Percentiles rank a stretch among this genome's conserved stretches.
Evolutionary conservation across 345 rosid species (phyloP).

Genomic region (Syzygium oleosum): DNA sequence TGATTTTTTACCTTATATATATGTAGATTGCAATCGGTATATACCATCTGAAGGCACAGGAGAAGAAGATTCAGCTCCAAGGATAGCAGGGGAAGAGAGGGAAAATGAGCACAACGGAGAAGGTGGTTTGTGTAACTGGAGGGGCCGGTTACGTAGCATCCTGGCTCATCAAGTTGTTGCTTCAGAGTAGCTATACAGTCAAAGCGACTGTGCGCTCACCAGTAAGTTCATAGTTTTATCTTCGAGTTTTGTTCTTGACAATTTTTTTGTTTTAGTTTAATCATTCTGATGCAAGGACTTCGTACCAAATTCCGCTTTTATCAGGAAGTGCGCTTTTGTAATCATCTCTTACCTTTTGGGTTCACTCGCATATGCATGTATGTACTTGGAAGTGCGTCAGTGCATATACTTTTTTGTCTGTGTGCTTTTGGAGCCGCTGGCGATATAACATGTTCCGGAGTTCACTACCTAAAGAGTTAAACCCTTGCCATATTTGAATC

Average conservation of each 20-base stretch:
- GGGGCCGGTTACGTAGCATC: constrained; percentile 39
- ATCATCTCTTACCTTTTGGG: not conserved
- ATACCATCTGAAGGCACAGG: not conserved
- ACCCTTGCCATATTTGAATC: not conserved
- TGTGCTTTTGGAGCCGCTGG: not conserved
- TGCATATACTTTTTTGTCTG: not conserved
- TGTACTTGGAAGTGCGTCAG: not conserved
- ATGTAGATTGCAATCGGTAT: not conserved
- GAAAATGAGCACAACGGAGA: constrained; percentile 5
- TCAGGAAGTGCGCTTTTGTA: not conserved
- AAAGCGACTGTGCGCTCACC: constrained; percentile 27
- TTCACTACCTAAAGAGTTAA: not conserved
- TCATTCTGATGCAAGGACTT: not conserved
- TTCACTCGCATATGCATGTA: not conserved
- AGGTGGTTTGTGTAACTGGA: constrained; percentile 29
- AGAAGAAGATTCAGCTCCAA: not conserved
- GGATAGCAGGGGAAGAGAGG: not conserved
- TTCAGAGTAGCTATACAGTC: constrained; percentile 33
- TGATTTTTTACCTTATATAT: not conserved
- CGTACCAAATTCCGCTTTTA: not conserved
- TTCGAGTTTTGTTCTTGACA: not conserved
- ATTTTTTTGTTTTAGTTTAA: not conserved
- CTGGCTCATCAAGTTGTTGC: constrained; percentile 33
- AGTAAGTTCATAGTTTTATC: constrained; percentile 3
- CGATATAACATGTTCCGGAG: not conserved